Conservation (phyloP, 2,329 filamentous ascomycete species). For the Exophiala aquamarina region DNA sequence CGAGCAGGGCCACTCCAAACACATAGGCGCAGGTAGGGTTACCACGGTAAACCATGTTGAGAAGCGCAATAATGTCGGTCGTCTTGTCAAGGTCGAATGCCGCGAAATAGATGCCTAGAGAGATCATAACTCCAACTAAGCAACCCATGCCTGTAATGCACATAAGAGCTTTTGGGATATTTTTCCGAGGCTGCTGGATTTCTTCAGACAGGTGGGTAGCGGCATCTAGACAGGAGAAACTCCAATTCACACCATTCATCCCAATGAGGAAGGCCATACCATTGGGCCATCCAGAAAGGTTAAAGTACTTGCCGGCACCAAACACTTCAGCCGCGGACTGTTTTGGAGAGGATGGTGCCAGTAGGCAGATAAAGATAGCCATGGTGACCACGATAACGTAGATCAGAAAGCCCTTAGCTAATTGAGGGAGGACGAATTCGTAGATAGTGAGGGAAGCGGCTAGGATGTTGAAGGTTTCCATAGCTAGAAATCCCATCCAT, state of each 20-base stretch:
- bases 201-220: conserved; percentile 22
- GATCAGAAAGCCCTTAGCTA: conserved; percentile 19
- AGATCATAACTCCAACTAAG: conserved; percentile 11
- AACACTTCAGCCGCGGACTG: conserved; percentile 21
- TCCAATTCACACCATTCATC: conserved; percentile 7
- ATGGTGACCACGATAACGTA: conserved; percentile 20
- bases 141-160: conserved; percentile 4
- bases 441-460: conserved; percentile 11
- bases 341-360: conserved; percentile 22
- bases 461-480: conserved; percentile 13
- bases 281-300: conserved; percentile 31
- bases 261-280: conserved; percentile 23
- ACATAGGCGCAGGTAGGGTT: neutral
- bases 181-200: conserved; percentile 14
- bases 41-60: neutral
- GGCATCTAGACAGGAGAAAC: conserved; percentile 16
- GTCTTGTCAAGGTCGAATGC: conserved; percentile 9
- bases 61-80: conserved; percentile 4
- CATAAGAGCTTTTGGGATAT: conserved; percentile 17
- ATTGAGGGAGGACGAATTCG: conserved; percentile 11
- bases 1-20: neutral
- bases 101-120: conserved; percentile 18
- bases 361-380: conserved; percentile 30
- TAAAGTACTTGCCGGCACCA: conserved; percentile 13
- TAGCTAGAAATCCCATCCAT: conserved; percentile 29